Percentiles rank a stretch among this genome's conserved stretches.
phyloP scores from a whole-genome alignment of 2,329 filamentous ascomycete species.

The Trichoderma atrobrunneum region DNA sequence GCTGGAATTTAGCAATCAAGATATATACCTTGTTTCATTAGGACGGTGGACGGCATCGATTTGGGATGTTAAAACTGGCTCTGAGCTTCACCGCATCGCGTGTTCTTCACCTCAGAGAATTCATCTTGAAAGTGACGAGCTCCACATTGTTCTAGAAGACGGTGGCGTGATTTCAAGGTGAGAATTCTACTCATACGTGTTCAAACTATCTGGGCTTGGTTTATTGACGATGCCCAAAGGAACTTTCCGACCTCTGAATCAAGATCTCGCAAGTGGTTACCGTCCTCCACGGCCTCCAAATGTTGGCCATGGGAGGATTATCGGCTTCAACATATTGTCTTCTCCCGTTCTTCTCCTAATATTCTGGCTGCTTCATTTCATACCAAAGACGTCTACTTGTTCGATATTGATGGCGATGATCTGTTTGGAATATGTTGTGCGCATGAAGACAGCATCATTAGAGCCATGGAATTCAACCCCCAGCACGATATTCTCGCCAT shows the following conservation, averaged over 20 bases:
- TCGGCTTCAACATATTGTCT: background rate
- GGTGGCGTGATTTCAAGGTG: constrained; percentile 2
- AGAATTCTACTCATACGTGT: background rate
- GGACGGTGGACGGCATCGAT: background rate
- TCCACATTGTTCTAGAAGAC: background rate
- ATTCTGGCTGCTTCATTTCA: background rate
- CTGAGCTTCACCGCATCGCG: background rate
- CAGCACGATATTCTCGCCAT: background rate
- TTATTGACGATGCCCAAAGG: background rate
- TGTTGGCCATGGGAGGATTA: background rate
- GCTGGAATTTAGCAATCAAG: background rate
- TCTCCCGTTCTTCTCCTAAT: background rate
- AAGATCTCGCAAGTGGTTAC: constrained; percentile 2
- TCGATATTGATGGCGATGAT: background rate
- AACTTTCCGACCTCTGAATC: background rate
- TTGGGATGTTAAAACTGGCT: constrained; percentile 1
- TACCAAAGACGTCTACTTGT: background rate
- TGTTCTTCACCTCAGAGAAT: background rate
- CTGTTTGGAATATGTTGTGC: background rate
- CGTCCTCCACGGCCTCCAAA: background rate
- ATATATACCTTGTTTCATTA: background rate
- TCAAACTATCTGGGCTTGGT: background rate
- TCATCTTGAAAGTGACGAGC: background rate
- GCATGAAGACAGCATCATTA: background rate
- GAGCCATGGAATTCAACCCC: background rate